Evolutionary conservation across 1,284 basidiomycete genomes (phyloP).

Genomic region (Rhodotorula sp.): DNA sequence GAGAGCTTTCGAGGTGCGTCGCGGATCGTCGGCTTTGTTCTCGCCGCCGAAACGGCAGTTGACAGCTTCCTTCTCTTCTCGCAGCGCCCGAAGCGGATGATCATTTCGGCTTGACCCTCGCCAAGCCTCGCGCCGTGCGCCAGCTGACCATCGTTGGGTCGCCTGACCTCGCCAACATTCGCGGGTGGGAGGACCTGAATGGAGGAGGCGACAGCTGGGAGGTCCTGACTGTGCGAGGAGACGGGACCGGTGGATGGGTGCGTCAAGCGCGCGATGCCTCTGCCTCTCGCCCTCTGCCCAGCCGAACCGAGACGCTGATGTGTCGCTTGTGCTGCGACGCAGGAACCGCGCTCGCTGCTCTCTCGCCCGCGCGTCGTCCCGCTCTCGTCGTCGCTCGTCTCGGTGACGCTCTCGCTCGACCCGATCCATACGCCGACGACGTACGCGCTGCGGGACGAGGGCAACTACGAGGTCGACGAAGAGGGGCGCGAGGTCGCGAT

Average conservation of each 20-base stretch:
- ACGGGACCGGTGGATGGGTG: slow-evolving; percentile 32
- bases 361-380: neutral
- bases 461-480: slow-evolving; percentile 26
- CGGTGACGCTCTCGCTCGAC: slow-evolving; percentile 25
- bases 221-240: slow-evolving; percentile 27
- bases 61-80: neutral
- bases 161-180: slow-evolving; percentile 35
- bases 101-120: slow-evolving; percentile 39
- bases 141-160: slow-evolving; percentile 33
- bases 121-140: slow-evolving; percentile 17
- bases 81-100: slow-evolving; percentile 32
- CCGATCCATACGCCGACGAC: slow-evolving; percentile 23
- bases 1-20: slow-evolving; percentile 28
- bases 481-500: slow-evolving; percentile 25
- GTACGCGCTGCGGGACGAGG: slow-evolving; percentile 12
- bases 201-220: slow-evolving; percentile 41
- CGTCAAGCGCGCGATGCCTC: neutral
- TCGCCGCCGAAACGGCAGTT: neutral
- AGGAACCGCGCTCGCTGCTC: slow-evolving; percentile 23
- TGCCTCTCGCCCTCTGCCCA: neutral
- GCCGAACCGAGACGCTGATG: neutral
- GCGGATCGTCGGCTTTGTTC: too few species aligned
- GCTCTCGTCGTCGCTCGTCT: slow-evolving; percentile 4
- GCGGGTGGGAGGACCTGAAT: slow-evolving; percentile 35
- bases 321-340: neutral